Conservation (phyloP, 2,329 filamentous ascomycete genomes). For the Xylogone sp. region DNA sequence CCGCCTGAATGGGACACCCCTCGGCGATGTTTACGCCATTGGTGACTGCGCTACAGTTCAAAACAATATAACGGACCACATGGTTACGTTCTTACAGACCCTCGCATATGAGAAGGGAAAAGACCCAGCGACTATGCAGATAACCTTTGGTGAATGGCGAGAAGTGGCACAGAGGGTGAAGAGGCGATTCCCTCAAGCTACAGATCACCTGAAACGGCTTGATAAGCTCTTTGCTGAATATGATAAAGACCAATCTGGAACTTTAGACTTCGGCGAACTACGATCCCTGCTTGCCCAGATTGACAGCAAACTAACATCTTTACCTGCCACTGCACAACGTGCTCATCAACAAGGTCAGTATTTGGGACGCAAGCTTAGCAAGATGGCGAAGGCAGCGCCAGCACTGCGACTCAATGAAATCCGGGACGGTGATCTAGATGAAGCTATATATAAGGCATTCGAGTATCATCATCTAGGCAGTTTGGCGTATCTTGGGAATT, state of each 20-base stretch:
- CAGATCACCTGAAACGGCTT: conserved; percentile 79
- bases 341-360: conserved; percentile 96
- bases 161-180: conserved; percentile 78
- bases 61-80: conserved; percentile 91
- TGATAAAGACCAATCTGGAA: conserved; percentile 89
- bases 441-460: conserved; percentile 89
- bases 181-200: conserved; percentile 86
- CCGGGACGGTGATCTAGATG: conserved; percentile 84
- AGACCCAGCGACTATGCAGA: conserved; percentile 81
- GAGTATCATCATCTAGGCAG: conserved; percentile 90
- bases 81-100: conserved; percentile 83
- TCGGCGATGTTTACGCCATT: conserved; percentile 94
- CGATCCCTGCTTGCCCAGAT: conserved; percentile 86
- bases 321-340: conserved; percentile 92
- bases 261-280: conserved; percentile 90
- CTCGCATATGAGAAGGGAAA: conserved; percentile 89
- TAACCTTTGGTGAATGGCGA: conserved; percentile 87
- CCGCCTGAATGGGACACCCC: conserved; percentile 78
- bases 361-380: conserved; percentile 90
- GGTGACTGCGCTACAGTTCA: conserved; percentile 96
- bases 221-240: conserved; percentile 90
- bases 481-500: conserved; percentile 93
- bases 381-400: conserved; percentile 72
- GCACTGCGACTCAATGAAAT: conserved; percentile 78
- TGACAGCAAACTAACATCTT: conserved; percentile 87